Conservation (phyloP, 2,329 filamentous ascomycete genomes). For the Epichloe scottii region DNA sequence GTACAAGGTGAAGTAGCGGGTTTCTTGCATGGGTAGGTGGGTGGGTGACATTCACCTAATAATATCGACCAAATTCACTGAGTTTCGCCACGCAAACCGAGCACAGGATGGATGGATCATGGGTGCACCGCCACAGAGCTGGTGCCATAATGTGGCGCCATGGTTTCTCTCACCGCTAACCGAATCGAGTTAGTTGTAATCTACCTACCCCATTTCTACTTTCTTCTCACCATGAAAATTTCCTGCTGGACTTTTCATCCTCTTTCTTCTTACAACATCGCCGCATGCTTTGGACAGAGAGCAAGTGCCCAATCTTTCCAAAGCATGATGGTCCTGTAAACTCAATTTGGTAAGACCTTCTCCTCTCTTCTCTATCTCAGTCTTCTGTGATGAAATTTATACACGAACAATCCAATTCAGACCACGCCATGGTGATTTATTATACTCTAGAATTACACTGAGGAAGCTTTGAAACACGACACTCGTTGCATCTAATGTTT, state of each 20-base stretch:
- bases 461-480: conserved; percentile 24
- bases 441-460: conserved; percentile 42
- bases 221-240: conserved; percentile 4
- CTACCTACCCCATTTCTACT: conserved; percentile 1
- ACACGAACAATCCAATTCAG: conserved; percentile 52
- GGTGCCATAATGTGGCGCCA: background rate
- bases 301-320: background rate
- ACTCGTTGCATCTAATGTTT: background rate
- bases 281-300: background rate
- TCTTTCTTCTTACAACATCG: background rate
- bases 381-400: conserved; percentile 22
- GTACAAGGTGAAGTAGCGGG: background rate
- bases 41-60: conserved; percentile 7
- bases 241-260: background rate
- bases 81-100: conserved; percentile 15
- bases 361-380: background rate
- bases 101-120: conserved; percentile 3
- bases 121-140: conserved; percentile 23
- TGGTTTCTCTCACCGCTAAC: background rate
- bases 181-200: background rate
- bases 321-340: background rate
- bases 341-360: conserved; percentile 12
- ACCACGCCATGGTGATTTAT: conserved; percentile 43
- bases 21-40: too few species aligned
- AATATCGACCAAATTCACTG: conserved; percentile 4